Base-by-base conservation (phyloP, 345 rosid genomes). In the Gossypium turneri region DNA sequence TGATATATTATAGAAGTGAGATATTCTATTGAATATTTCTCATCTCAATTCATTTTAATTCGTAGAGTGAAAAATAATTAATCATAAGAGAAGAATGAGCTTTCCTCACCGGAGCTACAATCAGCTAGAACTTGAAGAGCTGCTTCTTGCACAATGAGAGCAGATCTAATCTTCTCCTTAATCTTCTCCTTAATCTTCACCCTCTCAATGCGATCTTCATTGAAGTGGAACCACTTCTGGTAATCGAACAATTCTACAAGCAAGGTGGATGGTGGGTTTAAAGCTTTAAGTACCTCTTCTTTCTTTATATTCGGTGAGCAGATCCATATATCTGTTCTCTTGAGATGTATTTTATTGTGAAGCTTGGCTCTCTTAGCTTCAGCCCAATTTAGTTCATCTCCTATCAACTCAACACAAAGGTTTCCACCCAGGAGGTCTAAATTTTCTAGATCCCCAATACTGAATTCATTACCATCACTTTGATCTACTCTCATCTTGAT, bases 131-230 rank as follows among this genome's bases (percentile, higher is more conserved):
- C 1, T 52, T 16, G 2, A 17, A 17, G 0, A 16, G 57, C 57
- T 51, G 20, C 57, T 4, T 5, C 11, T 2, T 11, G 50, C 51
- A 12, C 58, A n/a, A 2, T 0, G 7, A 2, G 1, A 19, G 12
- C 10, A 2, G 0, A n/a, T n/a, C n/a, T 1, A 15, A 7, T 2
- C 0, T n/a, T 7, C 58, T n/a, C 10, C 11, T 0, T 1, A 15
- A 7, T 2, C 0, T n/a, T 7, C 58, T n/a, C 10, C 11, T 0
- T 19, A 1, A 0, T 2, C 27, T 34, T 34, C 38, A 34, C 4
- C 38, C 34, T 29, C 34, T 0, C 0, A 34, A 34, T 3, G 38
- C 38, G 7, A 34, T 1, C 41, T 0, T 4, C 6, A 34, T 34
- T 4, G 2, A 34, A 34, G 7, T 0, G 6, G 1, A 2, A 1